Conservation (phyloP, 805 yeast species). For the Tetrapisispora namnaoensis region DNA sequence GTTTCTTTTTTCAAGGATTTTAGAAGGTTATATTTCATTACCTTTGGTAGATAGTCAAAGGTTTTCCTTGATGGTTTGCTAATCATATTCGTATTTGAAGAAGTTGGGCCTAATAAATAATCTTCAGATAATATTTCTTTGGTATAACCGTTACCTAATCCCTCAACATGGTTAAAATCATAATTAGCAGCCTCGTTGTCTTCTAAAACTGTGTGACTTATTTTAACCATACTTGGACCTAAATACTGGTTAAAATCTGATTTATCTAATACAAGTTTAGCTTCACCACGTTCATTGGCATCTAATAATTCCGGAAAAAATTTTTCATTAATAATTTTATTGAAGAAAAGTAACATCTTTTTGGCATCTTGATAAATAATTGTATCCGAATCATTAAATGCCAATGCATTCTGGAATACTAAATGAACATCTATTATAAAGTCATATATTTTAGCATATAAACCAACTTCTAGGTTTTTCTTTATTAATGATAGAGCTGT, state of each 20-base stretch:
- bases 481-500: constrained; percentile 59
- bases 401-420: constrained; percentile 70
- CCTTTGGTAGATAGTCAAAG: constrained; percentile 13
- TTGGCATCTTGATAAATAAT: constrained; percentile 63
- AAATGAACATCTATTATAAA: constrained; percentile 50
- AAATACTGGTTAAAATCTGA: constrained; percentile 23
- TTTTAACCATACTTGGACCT: constrained; percentile 6
- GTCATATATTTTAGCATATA: constrained; percentile 45
- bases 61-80: background rate
- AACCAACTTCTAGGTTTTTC: constrained; percentile 41
- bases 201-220: constrained; percentile 7
- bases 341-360: constrained; percentile 45
- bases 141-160: constrained; percentile 27
- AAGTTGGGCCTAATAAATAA: constrained; percentile 20
- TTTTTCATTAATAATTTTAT: constrained; percentile 21
- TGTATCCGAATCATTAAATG: constrained; percentile 66
- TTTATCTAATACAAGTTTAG: constrained; percentile 23
- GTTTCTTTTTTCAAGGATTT: constrained; percentile 18
- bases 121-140: constrained; percentile 23
- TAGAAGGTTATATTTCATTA: constrained; percentile 22
- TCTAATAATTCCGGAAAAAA: constrained; percentile 24
- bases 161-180: constrained; percentile 26
- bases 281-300: constrained; percentile 26
- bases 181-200: constrained; percentile 20
- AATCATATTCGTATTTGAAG: background rate